A percentile compares a stretch with the other conserved stretches of the same genome.
phyloP scores from a whole-genome alignment of 1,139 yeast species.

The Saccharomyces uvarum region DNA sequence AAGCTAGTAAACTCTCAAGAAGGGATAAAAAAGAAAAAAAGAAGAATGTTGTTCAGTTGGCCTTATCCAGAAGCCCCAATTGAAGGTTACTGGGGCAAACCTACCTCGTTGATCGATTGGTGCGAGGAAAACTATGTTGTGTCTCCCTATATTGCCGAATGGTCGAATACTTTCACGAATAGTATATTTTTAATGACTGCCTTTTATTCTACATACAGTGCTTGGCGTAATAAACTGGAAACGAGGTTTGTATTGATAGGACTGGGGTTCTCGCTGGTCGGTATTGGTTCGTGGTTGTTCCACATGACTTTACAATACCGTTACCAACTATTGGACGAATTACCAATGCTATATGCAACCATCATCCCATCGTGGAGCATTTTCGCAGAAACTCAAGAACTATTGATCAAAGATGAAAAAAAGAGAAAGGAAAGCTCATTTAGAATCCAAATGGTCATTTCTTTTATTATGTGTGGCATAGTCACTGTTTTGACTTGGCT shows the following conservation, averaged over 20 bases:
- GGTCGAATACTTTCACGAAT: constrained; percentile 74
- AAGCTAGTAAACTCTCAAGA: neutral
- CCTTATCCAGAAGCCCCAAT: constrained; percentile 33
- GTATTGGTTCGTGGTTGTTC: constrained; percentile 88
- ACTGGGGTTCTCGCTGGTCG: constrained; percentile 78
- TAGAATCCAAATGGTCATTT: constrained; percentile 36
- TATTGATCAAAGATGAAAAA: constrained; percentile 34
- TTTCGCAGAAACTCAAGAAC: constrained; percentile 34
- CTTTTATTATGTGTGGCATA: constrained; percentile 43
- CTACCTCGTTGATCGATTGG: constrained; percentile 78
- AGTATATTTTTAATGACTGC: constrained; percentile 61
- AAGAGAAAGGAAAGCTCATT: constrained; percentile 33
- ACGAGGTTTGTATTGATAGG: constrained; percentile 62
- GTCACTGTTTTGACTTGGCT: constrained; percentile 51
- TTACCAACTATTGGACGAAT: constrained; percentile 84
- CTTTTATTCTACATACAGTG: constrained; percentile 54
- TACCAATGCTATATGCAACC: constrained; percentile 97
- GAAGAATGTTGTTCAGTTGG: constrained; percentile 15
- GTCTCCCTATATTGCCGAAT: constrained; percentile 79
- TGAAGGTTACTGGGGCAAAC: constrained; percentile 35
- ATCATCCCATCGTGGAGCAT: constrained; percentile 78
- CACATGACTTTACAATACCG: constrained; percentile 91
- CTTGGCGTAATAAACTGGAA: constrained; percentile 55
- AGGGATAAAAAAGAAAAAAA: neutral
- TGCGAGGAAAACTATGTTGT: constrained; percentile 93